Evolutionary conservation across 2,329 filamentous ascomycete genomes (phyloP), one percentile per base, ranked within the genome.

Genomic region (Epicoccum sorghinum): DNA sequence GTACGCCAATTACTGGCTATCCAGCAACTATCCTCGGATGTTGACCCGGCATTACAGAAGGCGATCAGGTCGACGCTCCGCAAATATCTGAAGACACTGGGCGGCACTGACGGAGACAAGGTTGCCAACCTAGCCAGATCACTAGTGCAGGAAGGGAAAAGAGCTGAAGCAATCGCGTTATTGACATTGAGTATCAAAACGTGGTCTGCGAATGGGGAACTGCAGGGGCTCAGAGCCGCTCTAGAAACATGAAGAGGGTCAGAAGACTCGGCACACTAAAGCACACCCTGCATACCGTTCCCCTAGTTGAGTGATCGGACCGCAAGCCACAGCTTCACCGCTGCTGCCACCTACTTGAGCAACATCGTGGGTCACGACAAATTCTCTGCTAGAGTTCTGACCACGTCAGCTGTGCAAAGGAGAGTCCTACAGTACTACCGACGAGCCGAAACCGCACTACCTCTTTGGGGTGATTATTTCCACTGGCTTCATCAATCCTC

Each of bases 41-140:
- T 84, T 42, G 85, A 87, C 63, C 76, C 79, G 40, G 80, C 79
- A 27, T 69, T 88, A 49, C 75, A 76, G 45, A 82, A 77, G 59
- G 84, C 84, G n/a, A 69, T 85, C 6, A 66, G 67, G 14, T 72
- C 73, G 8, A 77, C 72, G 27, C 53, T 80, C 14, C 74, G 75
- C 36, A 75, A 74, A 46, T 73, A 72, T 48, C 47, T 62, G 53
- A 66, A 70, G 39, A 29, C 52, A 6, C 45, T 75, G 43, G 70
- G 68, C 30, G 47, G 53, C 14, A 66, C 66, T 22, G 48, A 54
- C n/a, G 70, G 70, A n/a, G 67, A 71, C 45, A 64, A 58, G 33
- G 59, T 72, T 23, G 65, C 50, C 25, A 52, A 47, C 29, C 57
- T 74, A 33, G 61, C 47, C 14, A 58, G 60, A 41, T 47, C 56